Evolutionary conservation across 345 rosid genomes (phyloP).

Genomic region (Eutrema japonicum): DNA sequence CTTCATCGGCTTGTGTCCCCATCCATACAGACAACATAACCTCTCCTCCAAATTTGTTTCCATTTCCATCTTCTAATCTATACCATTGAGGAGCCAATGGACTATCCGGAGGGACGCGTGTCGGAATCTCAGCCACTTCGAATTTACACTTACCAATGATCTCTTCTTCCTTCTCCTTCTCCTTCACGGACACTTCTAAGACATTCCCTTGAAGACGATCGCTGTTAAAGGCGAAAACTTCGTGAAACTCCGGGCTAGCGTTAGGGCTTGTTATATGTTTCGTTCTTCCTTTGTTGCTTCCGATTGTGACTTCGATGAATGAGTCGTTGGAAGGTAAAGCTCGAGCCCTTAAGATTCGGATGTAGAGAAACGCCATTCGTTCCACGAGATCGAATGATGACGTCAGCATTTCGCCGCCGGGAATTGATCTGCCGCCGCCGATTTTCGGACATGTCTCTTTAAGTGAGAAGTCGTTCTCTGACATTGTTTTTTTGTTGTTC

Average conservation of each 20-base stretch:
- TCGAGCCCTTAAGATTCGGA: conserved; percentile 47
- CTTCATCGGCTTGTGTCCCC: conserved; percentile 56
- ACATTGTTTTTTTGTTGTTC: conserved; percentile 28
- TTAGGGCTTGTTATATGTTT: conserved; percentile 27
- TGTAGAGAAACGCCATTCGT: conserved; percentile 49
- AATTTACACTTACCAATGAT: conserved; percentile 46
- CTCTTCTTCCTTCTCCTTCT: conserved; percentile 37
- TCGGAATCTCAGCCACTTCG: conserved; percentile 41
- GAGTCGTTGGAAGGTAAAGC: conserved; percentile 43
- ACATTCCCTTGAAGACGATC: conserved; percentile 47
- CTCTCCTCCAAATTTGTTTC: conserved; percentile 45
- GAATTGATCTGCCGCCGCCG: conserved; percentile 45
- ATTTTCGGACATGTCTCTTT: conserved; percentile 54
- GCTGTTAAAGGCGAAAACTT: conserved; percentile 53
- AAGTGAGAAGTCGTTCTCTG: conserved; percentile 48
- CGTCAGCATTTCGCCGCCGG: conserved; percentile 48
- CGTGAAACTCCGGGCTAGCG: conserved; percentile 47
- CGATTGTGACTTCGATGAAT: conserved; percentile 41
- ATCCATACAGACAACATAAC: conserved; percentile 54
- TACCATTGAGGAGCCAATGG: conserved; percentile 51
- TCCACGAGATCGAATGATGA: conserved; percentile 60
- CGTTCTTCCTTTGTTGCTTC: conserved; percentile 49
- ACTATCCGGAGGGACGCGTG: conserved; percentile 49
- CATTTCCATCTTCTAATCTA: conserved; percentile 42
- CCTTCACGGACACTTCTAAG: conserved; percentile 48